Evolutionary conservation across 1,139 yeast species (phyloP).

Genomic region (Sugiyamaella novakii): DNA sequence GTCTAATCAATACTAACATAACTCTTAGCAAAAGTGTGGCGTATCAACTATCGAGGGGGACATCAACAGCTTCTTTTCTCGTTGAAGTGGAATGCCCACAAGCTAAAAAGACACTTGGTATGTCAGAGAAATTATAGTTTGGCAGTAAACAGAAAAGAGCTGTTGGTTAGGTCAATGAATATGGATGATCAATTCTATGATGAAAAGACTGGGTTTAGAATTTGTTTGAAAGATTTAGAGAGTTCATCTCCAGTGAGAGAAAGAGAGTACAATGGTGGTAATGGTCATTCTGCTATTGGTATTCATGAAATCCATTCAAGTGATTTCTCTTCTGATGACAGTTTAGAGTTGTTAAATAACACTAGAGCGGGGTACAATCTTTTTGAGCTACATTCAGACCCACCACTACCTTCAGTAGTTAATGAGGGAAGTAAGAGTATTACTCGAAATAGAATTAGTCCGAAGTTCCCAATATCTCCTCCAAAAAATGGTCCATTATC

Average conservation of each 20-base stretch:
- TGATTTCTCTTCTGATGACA: slow-evolving; percentile 15
- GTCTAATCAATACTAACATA: no score
- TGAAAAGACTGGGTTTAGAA: slow-evolving; percentile 9
- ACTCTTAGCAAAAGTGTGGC: slow-evolving; percentile 3
- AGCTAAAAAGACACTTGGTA: not conserved
- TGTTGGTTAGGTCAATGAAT: slow-evolving; percentile 1
- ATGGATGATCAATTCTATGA: slow-evolving; percentile 11
- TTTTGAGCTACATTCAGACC: no score
- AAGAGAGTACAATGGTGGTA: no score
- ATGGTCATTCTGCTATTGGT: no score
- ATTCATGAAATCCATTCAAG: slow-evolving; percentile 8
- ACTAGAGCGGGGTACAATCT: no score
- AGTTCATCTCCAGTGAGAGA: slow-evolving; percentile 14
- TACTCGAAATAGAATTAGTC: no score
- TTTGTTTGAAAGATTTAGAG: slow-evolving; percentile 12
- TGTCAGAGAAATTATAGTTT: slow-evolving; percentile 9
- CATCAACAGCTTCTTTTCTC: slow-evolving; percentile 12
- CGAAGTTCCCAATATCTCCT: slow-evolving; percentile 2
- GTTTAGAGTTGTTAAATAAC: not conserved
- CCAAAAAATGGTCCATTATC: slow-evolving; percentile 3
- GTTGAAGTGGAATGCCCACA: slow-evolving; percentile 9
- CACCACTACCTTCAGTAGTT: no score
- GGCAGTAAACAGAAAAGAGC: slow-evolving; percentile 11
- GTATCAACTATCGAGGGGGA: not conserved
- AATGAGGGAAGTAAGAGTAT: no score